Evolutionary conservation across 805 yeast species (phyloP).

Genomic region (Ogataea philodendri): DNA sequence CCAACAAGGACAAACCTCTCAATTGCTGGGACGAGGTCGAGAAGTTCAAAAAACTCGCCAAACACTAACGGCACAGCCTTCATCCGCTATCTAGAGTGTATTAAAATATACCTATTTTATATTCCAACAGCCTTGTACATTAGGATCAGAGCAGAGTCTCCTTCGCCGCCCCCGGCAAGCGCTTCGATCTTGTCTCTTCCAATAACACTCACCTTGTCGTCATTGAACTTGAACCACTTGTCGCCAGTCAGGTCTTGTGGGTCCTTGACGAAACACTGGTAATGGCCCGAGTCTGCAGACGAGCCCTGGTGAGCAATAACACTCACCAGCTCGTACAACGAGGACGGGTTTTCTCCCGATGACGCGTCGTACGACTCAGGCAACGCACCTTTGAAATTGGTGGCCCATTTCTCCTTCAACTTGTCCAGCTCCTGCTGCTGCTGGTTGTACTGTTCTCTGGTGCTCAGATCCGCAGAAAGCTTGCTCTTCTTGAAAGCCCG

Average conservation of each 20-base stretch:
- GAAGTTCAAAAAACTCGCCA: slow-evolving; percentile 58
- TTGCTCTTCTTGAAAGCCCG: slow-evolving; percentile 70
- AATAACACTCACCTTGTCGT: slow-evolving; percentile 80
- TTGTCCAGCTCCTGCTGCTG: slow-evolving; percentile 48
- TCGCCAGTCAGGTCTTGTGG: slow-evolving; percentile 60
- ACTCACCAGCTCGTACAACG: slow-evolving; percentile 78
- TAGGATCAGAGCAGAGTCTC: slow-evolving; percentile 90
- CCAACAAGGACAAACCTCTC: slow-evolving; percentile 61
- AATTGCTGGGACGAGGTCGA: slow-evolving; percentile 83
- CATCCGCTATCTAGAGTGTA: slow-evolving; percentile 2
- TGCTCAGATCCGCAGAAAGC: slow-evolving; percentile 38
- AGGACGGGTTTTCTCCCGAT: slow-evolving; percentile 78
- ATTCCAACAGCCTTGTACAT: slow-evolving; percentile 77
- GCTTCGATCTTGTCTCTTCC: slow-evolving; percentile 77
- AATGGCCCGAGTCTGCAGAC: slow-evolving; percentile 96
- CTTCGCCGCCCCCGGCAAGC: slow-evolving; percentile 96
- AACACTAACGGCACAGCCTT: slow-evolving; percentile 9
- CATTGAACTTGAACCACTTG: slow-evolving; percentile 93
- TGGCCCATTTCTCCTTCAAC: slow-evolving; percentile 48
- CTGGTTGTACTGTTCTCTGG: slow-evolving; percentile 55
- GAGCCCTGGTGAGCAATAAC: slow-evolving; percentile 93
- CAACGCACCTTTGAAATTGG: slow-evolving; percentile 42
- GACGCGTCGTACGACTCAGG: slow-evolving; percentile 40
- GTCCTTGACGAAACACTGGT: slow-evolving; percentile 85
- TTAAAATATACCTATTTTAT: slow-evolving; percentile 8